Evolutionary conservation across 441 rosid genomes (phyloP).

Genomic region (Gossypium schwendimanii): DNA sequence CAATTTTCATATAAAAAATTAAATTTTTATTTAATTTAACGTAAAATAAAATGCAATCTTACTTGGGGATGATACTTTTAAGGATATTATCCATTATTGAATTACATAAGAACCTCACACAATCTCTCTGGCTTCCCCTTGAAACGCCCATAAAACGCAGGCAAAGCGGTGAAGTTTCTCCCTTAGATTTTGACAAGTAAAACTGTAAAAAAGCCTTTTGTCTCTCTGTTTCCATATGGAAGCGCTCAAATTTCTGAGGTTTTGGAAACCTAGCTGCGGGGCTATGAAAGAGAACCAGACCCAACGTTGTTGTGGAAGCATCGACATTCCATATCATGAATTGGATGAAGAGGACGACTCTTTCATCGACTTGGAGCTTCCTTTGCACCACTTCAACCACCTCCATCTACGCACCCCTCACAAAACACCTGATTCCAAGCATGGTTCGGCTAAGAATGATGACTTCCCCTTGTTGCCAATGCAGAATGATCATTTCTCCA

Average conservation of each 20-base stretch:
- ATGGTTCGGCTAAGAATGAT: slow-evolving; percentile 7
- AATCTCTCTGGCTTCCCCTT: too few species aligned
- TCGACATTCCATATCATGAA: slow-evolving; percentile 26
- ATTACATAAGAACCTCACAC: too few species aligned
- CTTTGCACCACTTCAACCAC: slow-evolving; percentile 27
- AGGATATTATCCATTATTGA: too few species aligned
- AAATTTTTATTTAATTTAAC: too few species aligned
- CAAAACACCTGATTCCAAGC: slow-evolving; percentile 12
- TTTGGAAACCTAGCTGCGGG: slow-evolving; percentile 35
- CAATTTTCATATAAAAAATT: too few species aligned
- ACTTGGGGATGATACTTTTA: too few species aligned
- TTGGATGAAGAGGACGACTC: slow-evolving; percentile 73
- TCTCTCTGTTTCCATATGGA: slow-evolving; percentile 33
- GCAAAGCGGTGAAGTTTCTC: too few species aligned
- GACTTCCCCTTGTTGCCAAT: slow-evolving; percentile 26
- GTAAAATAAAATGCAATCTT: too few species aligned
- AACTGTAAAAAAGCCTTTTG: not conserved
- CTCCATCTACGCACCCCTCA: not conserved
- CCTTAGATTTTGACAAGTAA: not conserved
- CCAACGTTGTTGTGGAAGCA: slow-evolving; percentile 16
- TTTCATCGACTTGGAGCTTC: slow-evolving; percentile 74
- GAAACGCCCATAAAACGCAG: not conserved
- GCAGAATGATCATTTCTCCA: slow-evolving; percentile 29
- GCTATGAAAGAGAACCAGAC: slow-evolving; percentile 10
- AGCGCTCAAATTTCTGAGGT: slow-evolving; percentile 52